Base-by-base conservation (phyloP, 1,284 basidiomycete genomes). In the Boletus smithii region DNA sequence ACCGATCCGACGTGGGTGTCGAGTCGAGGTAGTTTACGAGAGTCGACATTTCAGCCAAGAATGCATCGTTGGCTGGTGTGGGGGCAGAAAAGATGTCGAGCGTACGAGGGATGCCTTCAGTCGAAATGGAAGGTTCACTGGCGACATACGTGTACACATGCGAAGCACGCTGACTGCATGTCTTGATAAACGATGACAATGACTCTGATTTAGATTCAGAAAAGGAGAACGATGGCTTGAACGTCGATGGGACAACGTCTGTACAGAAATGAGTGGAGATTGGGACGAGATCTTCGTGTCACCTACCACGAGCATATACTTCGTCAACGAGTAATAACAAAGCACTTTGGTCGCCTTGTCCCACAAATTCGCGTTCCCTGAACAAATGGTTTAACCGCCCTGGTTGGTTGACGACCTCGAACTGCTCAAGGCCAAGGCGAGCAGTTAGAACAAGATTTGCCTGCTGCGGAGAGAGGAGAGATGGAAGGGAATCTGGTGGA, bases 401-500 rank as follows among this genome's bases (percentile, higher is more conserved):
- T 49, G 48, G 49, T 51, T 74, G 74, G 45, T 59, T 63, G 22
- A 80, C 58, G 30, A 72, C 68, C 59, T 87, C 83, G 53, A 82
- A 83, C 23, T 68, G 67, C 53, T 88, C 87, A 4, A 90, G 73
- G 18, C 81, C 80, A 14, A 89, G 74, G 59, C 89, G 85, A 48
- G 76, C 78, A 17, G 85, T 76, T 30, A 89, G 70, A 7, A 73
- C 75, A 27, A 76, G 72, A 57, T 76, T 81, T 42, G 82, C 81
- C 47, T 80, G 73, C 29, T 75, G 69, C 20, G 73, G 69, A 14
- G 76, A 73, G n/a, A 81, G 63, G 14, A 52, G 64, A 10, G 71
- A 58, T 3, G 63, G 67, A 30, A 71, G 53, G 8, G 60, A 57
- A 1, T 69, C 58, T 6, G 63, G 53, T 13, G 74, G 72, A 46